phyloP scores from a whole-genome alignment of 2,329 filamentous ascomycete genomes.

The Lecanicillium sp. region DNA sequence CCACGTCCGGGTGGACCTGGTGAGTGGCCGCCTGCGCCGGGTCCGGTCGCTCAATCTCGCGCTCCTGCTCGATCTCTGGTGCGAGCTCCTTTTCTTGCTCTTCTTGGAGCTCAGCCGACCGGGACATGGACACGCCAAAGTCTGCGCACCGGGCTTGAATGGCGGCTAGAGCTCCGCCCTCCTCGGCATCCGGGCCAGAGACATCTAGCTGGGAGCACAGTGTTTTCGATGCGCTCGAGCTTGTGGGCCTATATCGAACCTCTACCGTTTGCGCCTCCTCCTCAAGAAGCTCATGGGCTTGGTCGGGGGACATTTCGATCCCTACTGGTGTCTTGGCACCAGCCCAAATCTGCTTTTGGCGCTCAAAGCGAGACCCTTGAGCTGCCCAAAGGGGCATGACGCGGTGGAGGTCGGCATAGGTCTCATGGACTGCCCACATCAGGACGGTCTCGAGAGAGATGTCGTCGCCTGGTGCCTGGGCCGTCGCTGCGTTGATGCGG shows the following conservation, averaged over 20 bases:
- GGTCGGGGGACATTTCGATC: neutral
- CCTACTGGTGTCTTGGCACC: neutral
- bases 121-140: neutral
- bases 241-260: neutral
- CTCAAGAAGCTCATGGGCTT: neutral
- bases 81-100: slow-evolving; percentile 65
- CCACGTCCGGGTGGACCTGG: slow-evolving; percentile 28
- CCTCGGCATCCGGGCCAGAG: neutral
- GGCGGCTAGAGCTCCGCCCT: neutral
- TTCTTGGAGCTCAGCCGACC: slow-evolving; percentile 30
- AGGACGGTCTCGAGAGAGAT: slow-evolving; percentile 50
- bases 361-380: slow-evolving; percentile 49
- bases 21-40: slow-evolving; percentile 35
- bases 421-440: slow-evolving; percentile 53
- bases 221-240: neutral
- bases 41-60: slow-evolving; percentile 45
- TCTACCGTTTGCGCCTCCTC: slow-evolving; percentile 5
- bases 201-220: no score
- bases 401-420: slow-evolving; percentile 41
- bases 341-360: slow-evolving; percentile 33
- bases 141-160: neutral
- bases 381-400: slow-evolving; percentile 54
- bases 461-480: slow-evolving; percentile 1
- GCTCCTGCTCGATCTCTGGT: slow-evolving; percentile 57
- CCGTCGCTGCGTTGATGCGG: slow-evolving; percentile 37